Evolutionary conservation across 1,139 yeast genomes (phyloP).

Genomic region (Blastobotrys serpentis): DNA sequence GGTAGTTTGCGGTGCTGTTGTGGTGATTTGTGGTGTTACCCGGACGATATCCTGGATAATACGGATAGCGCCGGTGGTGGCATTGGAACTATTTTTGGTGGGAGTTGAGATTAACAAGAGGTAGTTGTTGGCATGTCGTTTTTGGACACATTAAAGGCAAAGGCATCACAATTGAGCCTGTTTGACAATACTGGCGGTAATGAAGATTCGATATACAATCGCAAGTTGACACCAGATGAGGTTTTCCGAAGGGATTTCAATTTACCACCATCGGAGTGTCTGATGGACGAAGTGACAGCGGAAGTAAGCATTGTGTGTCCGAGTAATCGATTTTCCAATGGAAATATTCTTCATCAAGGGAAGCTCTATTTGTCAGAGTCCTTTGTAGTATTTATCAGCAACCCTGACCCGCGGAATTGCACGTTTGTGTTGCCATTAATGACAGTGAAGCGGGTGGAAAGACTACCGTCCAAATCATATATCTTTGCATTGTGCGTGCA

Average conservation of each 20-base stretch:
- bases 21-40: background rate
- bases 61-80: background rate
- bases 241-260: constrained; percentile 62
- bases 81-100: background rate
- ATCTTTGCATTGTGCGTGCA: constrained; percentile 76
- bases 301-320: constrained; percentile 53
- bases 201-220: constrained; percentile 37
- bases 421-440: constrained; percentile 71
- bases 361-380: constrained; percentile 68
- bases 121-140: constrained; percentile 51
- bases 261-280: constrained; percentile 68
- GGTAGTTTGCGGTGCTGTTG: too few relatives aligned
- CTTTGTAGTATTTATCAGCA: constrained; percentile 71
- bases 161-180: constrained; percentile 46
- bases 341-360: constrained; percentile 49
- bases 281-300: constrained; percentile 66
- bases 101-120: too few relatives aligned
- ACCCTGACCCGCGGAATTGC: constrained; percentile 66
- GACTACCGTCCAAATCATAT: constrained; percentile 72
- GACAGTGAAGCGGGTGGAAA: constrained; percentile 79
- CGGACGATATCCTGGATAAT: background rate
- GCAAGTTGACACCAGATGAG: constrained; percentile 57
- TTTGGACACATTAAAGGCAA: constrained; percentile 48
- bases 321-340: constrained; percentile 22
- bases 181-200: constrained; percentile 39